phyloP scores from a whole-genome alignment of 805 yeast genomes.

The Osmozyma mogii region DNA sequence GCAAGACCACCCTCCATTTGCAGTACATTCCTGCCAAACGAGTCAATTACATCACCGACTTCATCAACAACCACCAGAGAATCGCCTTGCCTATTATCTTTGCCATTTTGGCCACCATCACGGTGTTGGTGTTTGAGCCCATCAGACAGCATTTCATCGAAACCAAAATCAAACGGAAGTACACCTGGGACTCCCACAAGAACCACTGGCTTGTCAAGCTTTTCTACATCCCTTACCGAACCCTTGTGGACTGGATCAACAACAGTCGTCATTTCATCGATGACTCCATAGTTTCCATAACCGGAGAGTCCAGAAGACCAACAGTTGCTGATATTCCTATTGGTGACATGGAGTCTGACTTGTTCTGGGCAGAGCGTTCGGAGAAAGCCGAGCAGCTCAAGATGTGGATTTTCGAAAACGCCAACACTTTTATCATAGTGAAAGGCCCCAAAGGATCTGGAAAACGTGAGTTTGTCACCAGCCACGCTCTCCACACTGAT shows the following conservation, averaged over 20 bases:
- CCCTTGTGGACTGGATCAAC: slow-evolving; percentile 18
- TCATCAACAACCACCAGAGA: slow-evolving; percentile 68
- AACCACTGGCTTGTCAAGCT: slow-evolving; percentile 22
- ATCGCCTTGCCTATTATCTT: slow-evolving; percentile 73
- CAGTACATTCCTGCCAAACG: slow-evolving; percentile 55
- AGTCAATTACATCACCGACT: slow-evolving; percentile 46
- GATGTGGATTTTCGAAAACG: slow-evolving; percentile 80
- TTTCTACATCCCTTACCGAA: slow-evolving; percentile 21
- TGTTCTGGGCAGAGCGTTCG: slow-evolving; percentile 64
- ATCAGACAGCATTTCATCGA: slow-evolving; percentile 75
- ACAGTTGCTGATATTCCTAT: too few relatives aligned
- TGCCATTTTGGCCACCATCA: slow-evolving; percentile 71
- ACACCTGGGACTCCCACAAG: slow-evolving; percentile 42
- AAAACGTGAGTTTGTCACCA: slow-evolving; percentile 68
- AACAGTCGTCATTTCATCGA: slow-evolving; percentile 31
- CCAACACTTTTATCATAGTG: slow-evolving; percentile 82
- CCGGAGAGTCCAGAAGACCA: slow-evolving; percentile 8
- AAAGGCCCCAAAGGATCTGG: slow-evolving; percentile 97
- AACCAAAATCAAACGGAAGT: slow-evolving; percentile 59
- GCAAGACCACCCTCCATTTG: slow-evolving; percentile 57
- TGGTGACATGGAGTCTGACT: slow-evolving; percentile 15
- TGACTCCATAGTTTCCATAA: slow-evolving; percentile 13
- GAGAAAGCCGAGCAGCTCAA: slow-evolving; percentile 61
- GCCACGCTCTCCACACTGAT: slow-evolving; percentile 54
- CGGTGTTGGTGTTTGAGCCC: slow-evolving; percentile 88